Conservation (phyloP, 2,329 filamentous ascomycete species). For the Rhexocercosporidium sp. region DNA sequence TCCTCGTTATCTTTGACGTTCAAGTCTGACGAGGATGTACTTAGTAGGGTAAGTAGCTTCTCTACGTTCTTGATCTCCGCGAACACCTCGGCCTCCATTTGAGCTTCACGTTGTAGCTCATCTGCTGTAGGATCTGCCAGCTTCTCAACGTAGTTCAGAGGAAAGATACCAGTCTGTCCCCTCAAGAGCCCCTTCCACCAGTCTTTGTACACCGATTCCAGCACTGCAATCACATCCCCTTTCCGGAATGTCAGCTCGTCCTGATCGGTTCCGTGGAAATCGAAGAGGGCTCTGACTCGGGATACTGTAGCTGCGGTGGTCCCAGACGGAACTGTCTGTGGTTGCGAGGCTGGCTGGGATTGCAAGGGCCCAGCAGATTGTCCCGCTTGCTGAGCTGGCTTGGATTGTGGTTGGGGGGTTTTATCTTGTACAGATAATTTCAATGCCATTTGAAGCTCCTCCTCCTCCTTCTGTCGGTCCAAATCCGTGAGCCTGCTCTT, state of each 20-base stretch:
- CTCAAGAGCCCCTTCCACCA: constrained; percentile 98
- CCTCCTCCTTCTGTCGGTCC: constrained; percentile 94
- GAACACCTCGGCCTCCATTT: constrained; percentile 88
- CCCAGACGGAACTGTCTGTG: constrained; percentile 71
- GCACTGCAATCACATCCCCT: constrained; percentile 94
- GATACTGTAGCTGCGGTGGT: constrained; percentile 97
- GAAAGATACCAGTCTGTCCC: constrained; percentile 96
- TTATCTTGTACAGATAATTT: constrained; percentile 93
- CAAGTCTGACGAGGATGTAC: constrained; percentile 79
- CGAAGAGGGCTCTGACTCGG: constrained; percentile 88
- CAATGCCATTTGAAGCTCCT: constrained; percentile 95
- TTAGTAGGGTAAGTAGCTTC: constrained; percentile 85
- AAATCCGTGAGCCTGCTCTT: constrained; percentile 90
- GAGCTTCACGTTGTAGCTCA: constrained; percentile 91
- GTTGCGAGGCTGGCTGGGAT: constrained; percentile 46
- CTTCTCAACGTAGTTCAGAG: constrained; percentile 98
- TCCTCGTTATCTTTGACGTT: constrained; percentile 95
- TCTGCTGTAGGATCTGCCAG: constrained; percentile 92
- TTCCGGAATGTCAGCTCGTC: constrained; percentile 96
- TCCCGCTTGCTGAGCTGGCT: constrained; percentile 44
- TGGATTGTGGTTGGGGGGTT: constrained; percentile 59
- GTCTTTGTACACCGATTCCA: constrained; percentile 98
- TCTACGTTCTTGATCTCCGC: constrained; percentile 79
- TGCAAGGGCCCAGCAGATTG: constrained; percentile 46
- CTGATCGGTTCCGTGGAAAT: constrained; percentile 92